phyloP scores from a whole-genome alignment of 2,329 filamentous ascomycete species.

The Diaporthe velutina region DNA sequence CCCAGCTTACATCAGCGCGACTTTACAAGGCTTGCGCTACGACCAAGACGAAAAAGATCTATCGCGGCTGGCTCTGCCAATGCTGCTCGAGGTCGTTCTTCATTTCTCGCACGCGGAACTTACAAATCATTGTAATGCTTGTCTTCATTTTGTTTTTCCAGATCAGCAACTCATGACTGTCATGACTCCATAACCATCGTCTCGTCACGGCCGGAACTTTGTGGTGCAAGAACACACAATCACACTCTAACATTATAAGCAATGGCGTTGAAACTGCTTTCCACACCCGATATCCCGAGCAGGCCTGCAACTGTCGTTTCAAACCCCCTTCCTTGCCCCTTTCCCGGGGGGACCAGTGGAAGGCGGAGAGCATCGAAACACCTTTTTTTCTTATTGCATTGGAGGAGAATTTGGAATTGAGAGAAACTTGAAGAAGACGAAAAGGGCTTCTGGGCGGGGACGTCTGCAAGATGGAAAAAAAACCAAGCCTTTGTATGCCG shows the following conservation, averaged over 20 bases:
- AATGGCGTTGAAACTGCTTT: conserved; percentile 29
- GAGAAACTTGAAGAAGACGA: background rate
- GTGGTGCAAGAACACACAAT: conserved; percentile 23
- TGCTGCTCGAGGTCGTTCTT: background rate
- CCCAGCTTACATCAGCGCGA: background rate
- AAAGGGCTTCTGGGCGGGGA: background rate
- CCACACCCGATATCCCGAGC: conserved; percentile 30
- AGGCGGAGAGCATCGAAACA: conserved; percentile 15
- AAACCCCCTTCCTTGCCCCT: background rate
- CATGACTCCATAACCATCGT: conserved; percentile 26
- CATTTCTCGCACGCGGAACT: conserved; percentile 28
- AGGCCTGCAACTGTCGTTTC: conserved; percentile 25
- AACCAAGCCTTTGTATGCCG: conserved; percentile 1
- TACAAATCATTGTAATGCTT: conserved; percentile 27
- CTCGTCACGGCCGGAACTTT: conserved; percentile 27
- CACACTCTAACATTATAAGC: conserved; percentile 20
- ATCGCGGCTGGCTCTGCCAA: conserved; percentile 15
- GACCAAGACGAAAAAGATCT: background rate
- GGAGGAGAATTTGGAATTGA: background rate
- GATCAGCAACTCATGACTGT: conserved; percentile 26
- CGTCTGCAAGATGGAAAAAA: conserved; percentile 6
- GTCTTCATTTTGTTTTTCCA: conserved; percentile 15
- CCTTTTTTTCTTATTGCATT: conserved; percentile 1
- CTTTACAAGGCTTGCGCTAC: conserved; percentile 1
- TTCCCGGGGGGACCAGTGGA: background rate